Evolutionary conservation across 2,329 filamentous ascomycete species (phyloP).

Genomic region (Aureobasidium sp.): DNA sequence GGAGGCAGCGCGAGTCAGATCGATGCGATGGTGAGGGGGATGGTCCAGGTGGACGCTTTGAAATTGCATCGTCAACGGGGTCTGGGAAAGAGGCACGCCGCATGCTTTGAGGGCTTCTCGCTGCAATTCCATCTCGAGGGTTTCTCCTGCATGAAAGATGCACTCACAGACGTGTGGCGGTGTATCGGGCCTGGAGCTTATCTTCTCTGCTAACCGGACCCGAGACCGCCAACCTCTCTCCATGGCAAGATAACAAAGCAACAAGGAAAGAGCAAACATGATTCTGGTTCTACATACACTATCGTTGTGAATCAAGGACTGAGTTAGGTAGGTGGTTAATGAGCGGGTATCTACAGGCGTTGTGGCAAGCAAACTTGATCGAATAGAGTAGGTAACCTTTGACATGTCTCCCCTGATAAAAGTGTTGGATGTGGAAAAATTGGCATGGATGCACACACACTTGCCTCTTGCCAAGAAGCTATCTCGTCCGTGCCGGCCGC

Average conservation of each 20-base stretch:
- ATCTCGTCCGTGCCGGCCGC: neutral
- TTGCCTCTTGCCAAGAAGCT: neutral
- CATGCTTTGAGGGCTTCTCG: neutral
- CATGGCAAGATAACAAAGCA: neutral
- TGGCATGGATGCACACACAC: neutral
- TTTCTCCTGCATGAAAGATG: slow-evolving; percentile 3
- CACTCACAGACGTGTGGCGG: neutral
- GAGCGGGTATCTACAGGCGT: neutral
- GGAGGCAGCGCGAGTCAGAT: slow-evolving; percentile 3
- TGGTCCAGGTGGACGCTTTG: neutral
- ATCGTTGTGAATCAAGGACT: neutral
- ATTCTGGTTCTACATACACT: neutral
- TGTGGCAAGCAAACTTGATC: neutral
- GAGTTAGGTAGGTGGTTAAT: too few species aligned
- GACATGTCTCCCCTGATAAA: neutral
- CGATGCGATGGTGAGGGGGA: neutral
- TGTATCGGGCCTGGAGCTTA: neutral
- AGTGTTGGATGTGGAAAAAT: neutral
- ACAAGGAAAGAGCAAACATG: neutral
- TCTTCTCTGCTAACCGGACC: neutral
- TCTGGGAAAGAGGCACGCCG: neutral
- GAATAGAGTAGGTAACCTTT: neutral
- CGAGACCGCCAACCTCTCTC: slow-evolving; percentile 3
- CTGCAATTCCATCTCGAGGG: neutral
- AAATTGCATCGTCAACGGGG: slow-evolving; percentile 1